phyloP scores from a whole-genome alignment of 2,329 filamentous ascomycete species.

The Sphaerulina musiva region DNA sequence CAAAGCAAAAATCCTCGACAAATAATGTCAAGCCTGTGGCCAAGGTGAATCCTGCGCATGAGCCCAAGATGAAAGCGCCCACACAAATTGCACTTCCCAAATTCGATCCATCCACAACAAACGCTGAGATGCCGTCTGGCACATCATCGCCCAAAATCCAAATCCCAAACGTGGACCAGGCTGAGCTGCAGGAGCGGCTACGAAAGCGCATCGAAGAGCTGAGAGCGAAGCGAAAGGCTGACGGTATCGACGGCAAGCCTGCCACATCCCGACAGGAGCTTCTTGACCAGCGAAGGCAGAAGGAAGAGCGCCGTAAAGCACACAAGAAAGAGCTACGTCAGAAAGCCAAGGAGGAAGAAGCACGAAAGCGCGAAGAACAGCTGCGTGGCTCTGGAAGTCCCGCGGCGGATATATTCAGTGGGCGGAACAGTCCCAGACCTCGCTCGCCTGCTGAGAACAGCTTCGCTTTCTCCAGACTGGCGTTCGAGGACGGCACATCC shows the following conservation, averaged over 20 bases:
- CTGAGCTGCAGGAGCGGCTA: constrained; percentile 69
- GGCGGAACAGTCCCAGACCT: constrained; percentile 44
- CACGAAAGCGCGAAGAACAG: constrained; percentile 50
- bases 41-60: constrained; percentile 12
- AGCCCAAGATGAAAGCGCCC: constrained; percentile 28
- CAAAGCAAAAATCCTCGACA: constrained; percentile 13
- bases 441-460: constrained; percentile 46
- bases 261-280: constrained; percentile 85
- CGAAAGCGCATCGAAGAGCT: constrained; percentile 78
- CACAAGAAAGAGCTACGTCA: constrained; percentile 81
- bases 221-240: constrained; percentile 78
- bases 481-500: constrained; percentile 77
- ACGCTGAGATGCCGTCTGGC: constrained; percentile 20
- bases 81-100: constrained; percentile 23
- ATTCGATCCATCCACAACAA: constrained; percentile 12
- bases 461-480: constrained; percentile 86
- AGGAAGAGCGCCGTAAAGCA: constrained; percentile 77
- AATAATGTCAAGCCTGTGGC: constrained; percentile 4
- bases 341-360: constrained; percentile 73
- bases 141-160: constrained; percentile 33
- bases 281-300: constrained; percentile 79
- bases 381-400: constrained; percentile 55
- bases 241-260: constrained; percentile 71
- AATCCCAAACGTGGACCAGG: constrained; percentile 58
- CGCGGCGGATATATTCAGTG: constrained; percentile 40